Evolutionary conservation across 139 green algal genomes (phyloP).

Genomic region (Chlorella sp.): DNA sequence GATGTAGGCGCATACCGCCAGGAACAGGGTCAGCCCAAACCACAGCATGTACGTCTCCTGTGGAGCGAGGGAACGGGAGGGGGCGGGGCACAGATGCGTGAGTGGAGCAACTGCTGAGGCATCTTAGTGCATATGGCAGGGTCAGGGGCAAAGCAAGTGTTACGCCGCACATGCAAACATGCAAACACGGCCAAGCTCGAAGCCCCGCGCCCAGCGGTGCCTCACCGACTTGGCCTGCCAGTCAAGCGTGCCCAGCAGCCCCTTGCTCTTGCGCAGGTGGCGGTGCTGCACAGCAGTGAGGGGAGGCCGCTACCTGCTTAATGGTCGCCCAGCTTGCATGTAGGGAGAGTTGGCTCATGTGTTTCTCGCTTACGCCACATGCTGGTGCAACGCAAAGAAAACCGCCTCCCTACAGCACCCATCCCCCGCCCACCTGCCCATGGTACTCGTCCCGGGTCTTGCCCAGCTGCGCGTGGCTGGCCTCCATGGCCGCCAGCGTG

Average conservation of each 20-base stretch:
- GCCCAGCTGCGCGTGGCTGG: conserved; percentile 54
- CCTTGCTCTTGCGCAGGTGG: conserved; percentile 27
- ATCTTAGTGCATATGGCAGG: too few relatives aligned
- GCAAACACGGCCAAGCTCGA: too few relatives aligned
- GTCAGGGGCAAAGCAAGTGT: too few relatives aligned
- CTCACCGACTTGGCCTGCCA: conserved; percentile 48
- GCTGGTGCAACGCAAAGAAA: too few relatives aligned
- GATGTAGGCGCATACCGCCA: conserved; percentile 62
- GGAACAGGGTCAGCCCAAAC: conserved; percentile 71
- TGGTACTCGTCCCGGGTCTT: conserved; percentile 68
- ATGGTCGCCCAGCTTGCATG: too few relatives aligned
- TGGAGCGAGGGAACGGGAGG: background rate
- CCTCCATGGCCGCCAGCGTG: conserved; percentile 77
- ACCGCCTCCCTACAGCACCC: too few relatives aligned
- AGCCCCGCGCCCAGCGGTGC: background rate
- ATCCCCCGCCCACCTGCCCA: conserved; percentile 1
- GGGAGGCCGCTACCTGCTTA: too few relatives aligned
- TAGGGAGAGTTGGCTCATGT: too few relatives aligned
- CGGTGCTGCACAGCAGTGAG: conserved; percentile 36
- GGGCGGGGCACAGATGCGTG: background rate
- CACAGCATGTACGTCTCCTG: conserved; percentile 67
- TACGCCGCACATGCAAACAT: too few relatives aligned
- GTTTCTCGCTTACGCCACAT: too few relatives aligned
- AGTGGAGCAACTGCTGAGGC: background rate
- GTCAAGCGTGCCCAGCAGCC: conserved; percentile 60